Percentiles rank a stretch among this genome's conserved stretches.
These are phyloP conservation scores for Saitozyma sp. DNA, from an alignment of 768 basidiomycete species.

Conservation along the genomic window DNA sequence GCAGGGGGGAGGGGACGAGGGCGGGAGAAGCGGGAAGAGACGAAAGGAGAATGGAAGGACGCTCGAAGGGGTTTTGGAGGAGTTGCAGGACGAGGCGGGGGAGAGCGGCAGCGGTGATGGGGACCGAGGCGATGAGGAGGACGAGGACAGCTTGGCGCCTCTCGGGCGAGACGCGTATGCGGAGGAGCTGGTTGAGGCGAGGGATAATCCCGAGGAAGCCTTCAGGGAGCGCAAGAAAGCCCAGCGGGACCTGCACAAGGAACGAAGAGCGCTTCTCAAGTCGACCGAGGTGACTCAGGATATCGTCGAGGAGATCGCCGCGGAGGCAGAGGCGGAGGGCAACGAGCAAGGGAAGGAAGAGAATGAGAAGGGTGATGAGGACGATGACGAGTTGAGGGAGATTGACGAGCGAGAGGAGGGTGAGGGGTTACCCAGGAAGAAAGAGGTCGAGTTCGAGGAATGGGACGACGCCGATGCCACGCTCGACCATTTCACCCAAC, in stretches of 20 bases:
- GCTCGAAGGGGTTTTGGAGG: conserved; percentile 1
- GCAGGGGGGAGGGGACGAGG: conserved; percentile 10
- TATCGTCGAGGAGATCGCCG: background rate
- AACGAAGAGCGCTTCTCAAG: too few species aligned
- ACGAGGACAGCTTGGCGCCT: conserved; percentile 15
- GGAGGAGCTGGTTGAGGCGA: conserved; percentile 21
- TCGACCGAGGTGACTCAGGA: too few species aligned
- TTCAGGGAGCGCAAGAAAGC: conserved; percentile 20
- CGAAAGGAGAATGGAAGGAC: conserved; percentile 2
- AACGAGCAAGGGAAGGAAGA: conserved; percentile 9
- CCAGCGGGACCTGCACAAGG: too few species aligned
- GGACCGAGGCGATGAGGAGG: conserved; percentile 38
- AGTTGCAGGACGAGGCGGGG: background rate
- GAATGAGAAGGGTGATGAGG: conserved; percentile 8
- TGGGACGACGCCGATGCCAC: conserved; percentile 35
- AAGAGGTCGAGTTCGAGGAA: conserved; percentile 17
- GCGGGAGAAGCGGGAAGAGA: conserved; percentile 10
- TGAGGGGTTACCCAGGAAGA: conserved; percentile 1
- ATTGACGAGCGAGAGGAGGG: conserved; percentile 13
- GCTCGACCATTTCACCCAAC: conserved; percentile 17
- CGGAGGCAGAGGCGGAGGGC: background rate
- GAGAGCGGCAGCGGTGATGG: conserved; percentile 32
- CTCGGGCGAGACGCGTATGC: conserved; percentile 8
- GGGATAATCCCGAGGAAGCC: conserved; percentile 20
- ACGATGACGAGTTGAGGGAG: conserved; percentile 16